Percentiles rank a stretch among this genome's conserved stretches.
Evolutionary conservation across 768 basidiomycete genomes (phyloP).

Genomic region (Clavaria fumosa): DNA sequence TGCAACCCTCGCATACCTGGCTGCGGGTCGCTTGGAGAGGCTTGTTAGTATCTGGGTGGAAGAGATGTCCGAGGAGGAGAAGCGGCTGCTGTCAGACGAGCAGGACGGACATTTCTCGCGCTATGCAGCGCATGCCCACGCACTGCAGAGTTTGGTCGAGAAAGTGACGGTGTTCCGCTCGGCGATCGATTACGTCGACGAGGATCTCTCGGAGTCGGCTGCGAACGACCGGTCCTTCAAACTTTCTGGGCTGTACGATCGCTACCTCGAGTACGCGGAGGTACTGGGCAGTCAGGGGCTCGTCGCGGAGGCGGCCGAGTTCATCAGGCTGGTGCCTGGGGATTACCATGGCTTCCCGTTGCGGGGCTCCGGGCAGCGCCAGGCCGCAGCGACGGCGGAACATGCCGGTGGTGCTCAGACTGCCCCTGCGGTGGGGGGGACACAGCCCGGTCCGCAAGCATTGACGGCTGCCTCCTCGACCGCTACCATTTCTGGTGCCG

Average conservation of each 20-base stretch:
- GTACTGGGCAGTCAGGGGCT: constrained; percentile 84
- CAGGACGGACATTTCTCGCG: constrained; percentile 31
- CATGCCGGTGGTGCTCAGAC: constrained; percentile 11
- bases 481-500: constrained; percentile 13
- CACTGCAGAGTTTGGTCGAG: constrained; percentile 88
- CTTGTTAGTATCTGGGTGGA: constrained; percentile 85
- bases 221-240: constrained; percentile 67
- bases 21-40: constrained; percentile 77
- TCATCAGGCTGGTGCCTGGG: constrained; percentile 62
- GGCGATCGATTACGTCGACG: constrained; percentile 68
- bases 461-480: constrained; percentile 11
- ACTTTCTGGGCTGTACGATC: constrained; percentile 74
- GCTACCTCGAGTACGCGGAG: constrained; percentile 93
- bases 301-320: constrained; percentile 63
- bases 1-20: constrained; percentile 87
- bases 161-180: constrained; percentile 90
- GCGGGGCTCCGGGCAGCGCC: constrained; percentile 23
- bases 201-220: constrained; percentile 42
- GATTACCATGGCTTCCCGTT: constrained; percentile 55
- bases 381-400: constrained; percentile 20
- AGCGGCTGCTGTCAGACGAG: constrained; percentile 25
- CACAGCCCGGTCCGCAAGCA: too few species aligned
- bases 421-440: constrained; percentile 11
- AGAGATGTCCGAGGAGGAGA: constrained; percentile 80
- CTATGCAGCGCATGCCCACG: constrained; percentile 70